Conservation (phyloP, 495 filamentous ascomycete species). For the Mytilinidion resinicola region DNA sequence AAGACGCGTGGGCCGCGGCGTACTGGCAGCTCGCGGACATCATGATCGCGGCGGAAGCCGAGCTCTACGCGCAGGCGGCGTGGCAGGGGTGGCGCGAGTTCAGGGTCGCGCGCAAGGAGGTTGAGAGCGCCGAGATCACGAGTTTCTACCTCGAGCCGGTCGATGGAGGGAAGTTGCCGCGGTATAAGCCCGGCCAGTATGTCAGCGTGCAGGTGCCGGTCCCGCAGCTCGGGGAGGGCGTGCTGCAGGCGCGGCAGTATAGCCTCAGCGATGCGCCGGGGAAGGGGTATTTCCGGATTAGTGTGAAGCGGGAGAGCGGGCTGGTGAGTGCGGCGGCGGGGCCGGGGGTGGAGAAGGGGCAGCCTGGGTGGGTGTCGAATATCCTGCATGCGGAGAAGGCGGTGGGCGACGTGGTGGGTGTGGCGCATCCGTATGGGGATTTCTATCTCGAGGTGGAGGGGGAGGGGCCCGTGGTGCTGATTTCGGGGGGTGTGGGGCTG, state of each 20-base stretch:
- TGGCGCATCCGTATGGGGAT: conserved; percentile 64
- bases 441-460: conserved; percentile 53
- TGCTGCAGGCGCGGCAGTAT: conserved; percentile 65
- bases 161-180: conserved; percentile 52
- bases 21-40: conserved; percentile 66
- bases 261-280: conserved; percentile 58
- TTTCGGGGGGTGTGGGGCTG: conserved; percentile 65
- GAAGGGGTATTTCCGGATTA: conserved; percentile 60
- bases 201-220: conserved; percentile 55
- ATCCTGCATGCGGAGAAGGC: conserved; percentile 56
- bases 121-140: conserved; percentile 58
- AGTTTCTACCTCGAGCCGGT: conserved; percentile 66
- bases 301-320: conserved; percentile 60
- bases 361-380: conserved; percentile 65
- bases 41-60: conserved; percentile 57
- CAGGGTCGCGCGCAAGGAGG: conserved; percentile 54
- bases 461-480: conserved; percentile 53
- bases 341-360: neutral
- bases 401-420: conserved; percentile 53
- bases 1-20: conserved; percentile 63
- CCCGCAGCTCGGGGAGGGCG: conserved; percentile 45
- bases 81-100: conserved; percentile 66
- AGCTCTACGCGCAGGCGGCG: conserved; percentile 51
- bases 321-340: conserved; percentile 35
- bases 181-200: conserved; percentile 64